These are phyloP conservation scores for Stentor coeruleus DNA, from an alignment of 73 alveolate genomes.

Conservation along the genomic window DNA sequence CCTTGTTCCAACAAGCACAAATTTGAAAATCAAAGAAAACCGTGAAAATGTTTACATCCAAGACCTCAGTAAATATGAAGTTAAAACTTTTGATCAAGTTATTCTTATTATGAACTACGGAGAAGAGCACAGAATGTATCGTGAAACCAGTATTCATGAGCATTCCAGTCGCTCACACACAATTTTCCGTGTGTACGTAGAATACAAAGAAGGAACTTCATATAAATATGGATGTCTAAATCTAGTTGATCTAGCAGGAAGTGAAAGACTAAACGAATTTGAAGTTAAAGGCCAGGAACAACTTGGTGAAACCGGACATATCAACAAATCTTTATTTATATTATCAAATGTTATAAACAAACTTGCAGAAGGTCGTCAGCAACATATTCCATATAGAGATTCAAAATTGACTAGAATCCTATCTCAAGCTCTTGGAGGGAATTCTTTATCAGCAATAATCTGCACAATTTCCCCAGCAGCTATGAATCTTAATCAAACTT, in stretches of 20 bases:
- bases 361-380: conserved; percentile 63
- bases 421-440: conserved; percentile 90
- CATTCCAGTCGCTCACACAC: conserved; percentile 95
- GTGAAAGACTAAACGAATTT: conserved; percentile 81
- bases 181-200: conserved; percentile 57
- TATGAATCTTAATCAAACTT: conserved; percentile 60
- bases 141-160: conserved; percentile 90
- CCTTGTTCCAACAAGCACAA: conserved; percentile 60
- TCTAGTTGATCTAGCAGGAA: conserved; percentile 92
- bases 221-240: conserved; percentile 49
- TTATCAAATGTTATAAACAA: conserved; percentile 79
- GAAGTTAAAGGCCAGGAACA: conserved; percentile 42
- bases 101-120: conserved; percentile 84
- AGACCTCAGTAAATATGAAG: conserved; percentile 50
- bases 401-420: conserved; percentile 84
- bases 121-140: conserved; percentile 92
- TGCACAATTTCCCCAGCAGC: conserved; percentile 86
- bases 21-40: conserved; percentile 63
- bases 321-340: conserved; percentile 78
- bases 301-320: conserved; percentile 82
- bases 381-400: conserved; percentile 93
- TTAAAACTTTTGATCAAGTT: conserved; percentile 70
- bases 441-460: conserved; percentile 80
- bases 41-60: conserved; percentile 52
- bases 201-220: conserved; percentile 13